These are phyloP conservation scores for Aphanocladium album DNA, from an alignment of 2,329 filamentous ascomycete genomes.

Conservation along the genomic window DNA sequence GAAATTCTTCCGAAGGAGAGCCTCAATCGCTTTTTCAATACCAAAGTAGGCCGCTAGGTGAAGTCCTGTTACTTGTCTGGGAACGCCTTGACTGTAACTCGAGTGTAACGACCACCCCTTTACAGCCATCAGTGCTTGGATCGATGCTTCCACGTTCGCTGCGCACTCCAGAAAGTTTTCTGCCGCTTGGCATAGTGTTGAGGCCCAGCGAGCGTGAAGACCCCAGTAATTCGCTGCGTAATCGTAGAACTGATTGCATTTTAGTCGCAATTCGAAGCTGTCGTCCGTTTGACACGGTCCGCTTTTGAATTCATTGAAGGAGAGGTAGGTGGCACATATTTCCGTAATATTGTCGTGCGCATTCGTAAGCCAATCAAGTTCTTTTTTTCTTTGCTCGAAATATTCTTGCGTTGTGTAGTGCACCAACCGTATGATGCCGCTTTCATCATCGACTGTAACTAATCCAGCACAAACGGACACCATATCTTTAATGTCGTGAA, in stretches of 20 bases:
- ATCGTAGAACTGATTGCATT: constrained; percentile 16
- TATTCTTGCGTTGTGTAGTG: constrained; percentile 12
- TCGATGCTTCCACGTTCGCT: not conserved
- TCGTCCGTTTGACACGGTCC: constrained; percentile 15
- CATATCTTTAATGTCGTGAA: constrained; percentile 27
- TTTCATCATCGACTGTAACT: constrained; percentile 33
- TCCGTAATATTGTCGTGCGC: not conserved
- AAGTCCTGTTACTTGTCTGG: constrained; percentile 17
- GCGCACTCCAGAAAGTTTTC: constrained; percentile 16
- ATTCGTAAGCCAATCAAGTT: not conserved
- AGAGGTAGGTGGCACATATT: constrained; percentile 25
- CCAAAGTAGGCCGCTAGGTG: constrained; percentile 24
- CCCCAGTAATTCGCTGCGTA: constrained; percentile 32
- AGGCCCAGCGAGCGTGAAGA: constrained; percentile 23
- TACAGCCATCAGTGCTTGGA: not conserved
- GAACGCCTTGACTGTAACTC: not conserved
- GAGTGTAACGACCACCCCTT: not conserved
- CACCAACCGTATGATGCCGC: constrained; percentile 31
- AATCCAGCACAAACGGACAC: constrained; percentile 32
- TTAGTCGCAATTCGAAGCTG: too few species aligned
- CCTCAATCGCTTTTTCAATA: constrained; percentile 5
- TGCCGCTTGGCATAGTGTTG: constrained; percentile 5
- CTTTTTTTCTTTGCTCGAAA: not conserved
- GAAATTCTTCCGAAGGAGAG: not conserved
- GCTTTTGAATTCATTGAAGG: constrained; percentile 20